Conservation (phyloP, 1,139 yeast species). For the Candida sojae region DNA sequence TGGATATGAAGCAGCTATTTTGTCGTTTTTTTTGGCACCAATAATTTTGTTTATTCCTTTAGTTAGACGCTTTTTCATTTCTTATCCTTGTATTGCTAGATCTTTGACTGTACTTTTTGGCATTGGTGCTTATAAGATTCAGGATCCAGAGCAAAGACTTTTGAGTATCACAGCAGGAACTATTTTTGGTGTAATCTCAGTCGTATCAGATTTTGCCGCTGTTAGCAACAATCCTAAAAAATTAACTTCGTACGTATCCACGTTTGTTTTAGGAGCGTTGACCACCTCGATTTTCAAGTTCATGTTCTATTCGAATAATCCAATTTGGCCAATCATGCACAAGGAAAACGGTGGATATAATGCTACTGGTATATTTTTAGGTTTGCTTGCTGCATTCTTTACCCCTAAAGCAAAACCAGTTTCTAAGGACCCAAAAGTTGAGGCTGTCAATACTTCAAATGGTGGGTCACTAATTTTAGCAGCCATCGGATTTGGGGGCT, state of each 20-base stretch:
- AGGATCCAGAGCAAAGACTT: constrained; percentile 69
- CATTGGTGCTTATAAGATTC: constrained; percentile 70
- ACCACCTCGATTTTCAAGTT: constrained; percentile 74
- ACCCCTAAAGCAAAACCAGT: constrained; percentile 36
- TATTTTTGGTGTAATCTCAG: constrained; percentile 60
- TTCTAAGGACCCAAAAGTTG: not conserved
- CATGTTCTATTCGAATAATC: constrained; percentile 82
- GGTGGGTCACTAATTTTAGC: constrained; percentile 51
- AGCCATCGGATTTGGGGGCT: constrained; percentile 75
- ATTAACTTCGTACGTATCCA: constrained; percentile 54
- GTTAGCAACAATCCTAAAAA: constrained; percentile 42
- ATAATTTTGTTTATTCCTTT: constrained; percentile 56
- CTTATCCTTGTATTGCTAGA: constrained; percentile 50
- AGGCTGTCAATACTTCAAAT: not conserved
- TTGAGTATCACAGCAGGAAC: constrained; percentile 67
- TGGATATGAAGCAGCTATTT: constrained; percentile 80
- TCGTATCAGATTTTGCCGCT: constrained; percentile 57
- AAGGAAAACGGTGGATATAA: constrained; percentile 85
- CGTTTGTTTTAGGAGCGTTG: constrained; percentile 73
- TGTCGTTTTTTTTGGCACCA: constrained; percentile 57
- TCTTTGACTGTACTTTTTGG: constrained; percentile 65
- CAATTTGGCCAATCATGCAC: constrained; percentile 95
- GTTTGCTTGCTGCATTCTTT: constrained; percentile 61
- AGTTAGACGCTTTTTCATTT: constrained; percentile 39
- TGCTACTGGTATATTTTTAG: constrained; percentile 66